phyloP scores from a whole-genome alignment of 1,139 yeast species.

The Taphrina confusa region DNA sequence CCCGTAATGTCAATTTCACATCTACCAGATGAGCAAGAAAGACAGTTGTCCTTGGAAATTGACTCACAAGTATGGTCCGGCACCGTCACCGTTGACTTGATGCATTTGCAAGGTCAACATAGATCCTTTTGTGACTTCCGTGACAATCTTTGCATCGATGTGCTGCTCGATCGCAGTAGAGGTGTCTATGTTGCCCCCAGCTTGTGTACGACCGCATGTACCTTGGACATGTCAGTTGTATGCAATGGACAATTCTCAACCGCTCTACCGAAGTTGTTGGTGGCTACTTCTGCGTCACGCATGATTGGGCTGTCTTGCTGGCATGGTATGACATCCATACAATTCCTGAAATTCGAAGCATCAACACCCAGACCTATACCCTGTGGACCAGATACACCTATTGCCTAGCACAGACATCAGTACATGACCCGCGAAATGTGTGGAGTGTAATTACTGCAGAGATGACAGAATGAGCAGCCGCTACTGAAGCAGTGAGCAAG shows the following conservation, averaged over 20 bases:
- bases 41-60: background rate
- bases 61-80: conserved; percentile 19
- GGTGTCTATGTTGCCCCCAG: conserved; percentile 33
- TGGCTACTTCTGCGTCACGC: conserved; percentile 31
- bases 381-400: conserved; percentile 16
- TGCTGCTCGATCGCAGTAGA: conserved; percentile 33
- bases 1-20: conserved; percentile 26
- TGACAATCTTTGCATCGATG: conserved; percentile 29
- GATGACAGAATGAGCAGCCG: conserved; percentile 29
- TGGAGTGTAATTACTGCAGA: conserved; percentile 8
- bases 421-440: background rate
- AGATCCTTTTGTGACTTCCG: conserved; percentile 26
- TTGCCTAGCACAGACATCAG: conserved; percentile 7
- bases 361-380: conserved; percentile 32
- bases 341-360: conserved; percentile 27
- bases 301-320: conserved; percentile 34
- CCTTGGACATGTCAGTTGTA: background rate
- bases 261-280: conserved; percentile 21
- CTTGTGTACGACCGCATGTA: conserved; percentile 31
- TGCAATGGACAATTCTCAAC: background rate
- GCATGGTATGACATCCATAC: conserved; percentile 34
- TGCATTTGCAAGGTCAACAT: conserved; percentile 26
- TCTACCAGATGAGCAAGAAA: background rate
- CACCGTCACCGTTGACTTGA: conserved; percentile 33
- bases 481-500: background rate